phyloP scores from a whole-genome alignment of 805 yeast species.

The Lachancea fermentati region DNA sequence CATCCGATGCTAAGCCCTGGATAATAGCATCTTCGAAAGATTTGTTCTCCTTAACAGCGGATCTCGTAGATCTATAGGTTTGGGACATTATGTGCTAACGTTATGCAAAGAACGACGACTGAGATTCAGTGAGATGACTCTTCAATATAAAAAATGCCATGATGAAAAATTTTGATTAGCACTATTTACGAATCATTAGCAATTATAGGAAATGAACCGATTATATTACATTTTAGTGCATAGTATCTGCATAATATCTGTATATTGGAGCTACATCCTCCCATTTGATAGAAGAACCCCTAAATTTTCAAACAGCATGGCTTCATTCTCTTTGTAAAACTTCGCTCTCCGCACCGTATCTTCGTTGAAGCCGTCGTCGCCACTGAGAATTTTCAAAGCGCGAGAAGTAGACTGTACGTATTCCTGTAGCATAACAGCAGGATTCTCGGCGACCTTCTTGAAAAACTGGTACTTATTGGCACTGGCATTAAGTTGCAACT shows the following conservation, averaged over 20 bases:
- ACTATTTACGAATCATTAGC: background rate
- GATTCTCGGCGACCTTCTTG: slow-evolving; percentile 65
- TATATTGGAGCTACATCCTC: slow-evolving; percentile 21
- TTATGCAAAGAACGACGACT: background rate
- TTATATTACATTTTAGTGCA: background rate
- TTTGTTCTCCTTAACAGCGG: slow-evolving; percentile 42
- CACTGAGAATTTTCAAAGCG: slow-evolving; percentile 76
- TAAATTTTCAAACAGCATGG: slow-evolving; percentile 70
- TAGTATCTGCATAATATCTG: background rate
- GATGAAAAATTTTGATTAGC: slow-evolving; percentile 8
- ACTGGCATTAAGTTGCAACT: slow-evolving; percentile 46
- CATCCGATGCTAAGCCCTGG: slow-evolving; percentile 93
- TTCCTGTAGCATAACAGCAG: slow-evolving; percentile 64
- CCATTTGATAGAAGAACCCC: slow-evolving; percentile 56
- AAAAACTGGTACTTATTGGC: slow-evolving; percentile 75
- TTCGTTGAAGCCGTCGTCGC: slow-evolving; percentile 87
- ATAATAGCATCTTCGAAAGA: slow-evolving; percentile 79
- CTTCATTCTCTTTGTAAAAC: slow-evolving; percentile 64
- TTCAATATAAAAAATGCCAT: background rate
- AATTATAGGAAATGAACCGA: background rate
- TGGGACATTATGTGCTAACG: slow-evolving; percentile 38
- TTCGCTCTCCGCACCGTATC: slow-evolving; percentile 81
- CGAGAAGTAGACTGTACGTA: slow-evolving; percentile 80
- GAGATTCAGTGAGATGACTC: slow-evolving; percentile 1
- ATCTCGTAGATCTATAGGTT: slow-evolving; percentile 77